Conservation (phyloP, 352 stramenopile genomes). For the Chrysophaeum taylorii region DNA sequence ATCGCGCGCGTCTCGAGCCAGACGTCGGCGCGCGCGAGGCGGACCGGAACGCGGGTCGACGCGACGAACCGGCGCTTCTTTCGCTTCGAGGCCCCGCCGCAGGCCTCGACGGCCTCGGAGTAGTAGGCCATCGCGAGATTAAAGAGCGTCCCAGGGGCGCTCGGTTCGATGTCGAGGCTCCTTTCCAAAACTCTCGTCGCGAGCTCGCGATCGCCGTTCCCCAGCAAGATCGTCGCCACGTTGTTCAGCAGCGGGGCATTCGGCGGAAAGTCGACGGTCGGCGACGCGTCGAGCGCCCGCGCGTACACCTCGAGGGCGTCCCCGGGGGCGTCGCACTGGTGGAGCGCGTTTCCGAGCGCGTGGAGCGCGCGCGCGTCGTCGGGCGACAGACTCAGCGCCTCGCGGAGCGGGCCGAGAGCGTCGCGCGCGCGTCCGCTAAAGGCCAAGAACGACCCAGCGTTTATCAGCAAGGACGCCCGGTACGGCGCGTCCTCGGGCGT, state of each 20-base stretch:
- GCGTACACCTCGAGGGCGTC: conserved; percentile 11
- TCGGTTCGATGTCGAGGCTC: conserved; percentile 3
- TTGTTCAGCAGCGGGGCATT: conserved; percentile 16
- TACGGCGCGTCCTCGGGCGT: conserved; percentile 9
- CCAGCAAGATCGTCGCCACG: conserved; percentile 7
- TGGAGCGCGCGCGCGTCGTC: conserved; percentile 7
- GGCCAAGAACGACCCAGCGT: conserved; percentile 5
- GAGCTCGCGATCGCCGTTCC: not conserved
- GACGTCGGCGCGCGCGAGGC: not conserved
- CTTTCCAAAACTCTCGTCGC: not conserved
- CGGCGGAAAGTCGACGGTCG: not conserved
- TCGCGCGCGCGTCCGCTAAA: not conserved
- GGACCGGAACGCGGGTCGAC: not conserved
- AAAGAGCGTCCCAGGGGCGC: conserved; percentile 5
- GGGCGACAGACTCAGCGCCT: not conserved
- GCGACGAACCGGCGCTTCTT: no score
- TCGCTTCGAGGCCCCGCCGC: not conserved
- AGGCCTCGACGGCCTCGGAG: not conserved
- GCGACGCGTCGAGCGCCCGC: not conserved
- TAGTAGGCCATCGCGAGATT: conserved; percentile 1
- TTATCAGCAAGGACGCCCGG: conserved; percentile 1
- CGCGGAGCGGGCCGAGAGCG: not conserved
- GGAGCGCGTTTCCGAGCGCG: conserved; percentile 9
- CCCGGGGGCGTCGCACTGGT: conserved; percentile 12
- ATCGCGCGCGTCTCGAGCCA: not conserved